Conservation (phyloP, 2,329 filamentous ascomycete genomes). For the Rasamsonia emersonii region DNA sequence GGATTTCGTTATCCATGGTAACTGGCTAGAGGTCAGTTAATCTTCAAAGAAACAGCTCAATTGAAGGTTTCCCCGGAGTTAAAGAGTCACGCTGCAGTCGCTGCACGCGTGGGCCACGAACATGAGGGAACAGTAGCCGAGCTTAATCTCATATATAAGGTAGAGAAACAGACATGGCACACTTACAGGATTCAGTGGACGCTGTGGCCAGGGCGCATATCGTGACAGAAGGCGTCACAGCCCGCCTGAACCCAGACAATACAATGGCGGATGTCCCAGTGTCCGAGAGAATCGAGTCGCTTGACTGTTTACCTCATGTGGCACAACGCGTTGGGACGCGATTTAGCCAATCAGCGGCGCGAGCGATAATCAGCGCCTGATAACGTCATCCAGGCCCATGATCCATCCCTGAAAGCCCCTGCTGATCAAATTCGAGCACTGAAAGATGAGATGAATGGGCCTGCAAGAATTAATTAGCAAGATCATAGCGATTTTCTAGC, state of each 20-base stretch:
- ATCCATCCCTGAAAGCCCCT: not conserved
- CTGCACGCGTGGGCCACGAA: no score
- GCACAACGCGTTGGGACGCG: not conserved
- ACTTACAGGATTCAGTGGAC: no score
- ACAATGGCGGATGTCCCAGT: not conserved
- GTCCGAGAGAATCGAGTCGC: constrained; percentile 1
- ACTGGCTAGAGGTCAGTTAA: not conserved
- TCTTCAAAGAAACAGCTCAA: not conserved
- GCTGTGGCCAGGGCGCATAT: no score
- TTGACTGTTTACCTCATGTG: constrained; percentile 8
- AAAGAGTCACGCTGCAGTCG: no score
- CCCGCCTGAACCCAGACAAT: constrained; percentile 1
- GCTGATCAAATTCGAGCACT: not conserved
- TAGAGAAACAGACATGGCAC: not conserved
- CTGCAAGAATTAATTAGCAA: not conserved
- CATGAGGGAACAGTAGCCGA: no score
- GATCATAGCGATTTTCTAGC: not conserved
- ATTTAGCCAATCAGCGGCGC: not conserved
- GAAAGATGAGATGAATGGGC: not conserved
- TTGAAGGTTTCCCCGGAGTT: no score
- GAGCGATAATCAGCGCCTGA: not conserved
- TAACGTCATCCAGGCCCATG: not conserved
- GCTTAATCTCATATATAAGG: not conserved
- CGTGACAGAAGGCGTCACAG: constrained; percentile 2
- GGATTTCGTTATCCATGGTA: constrained; percentile 30